These are phyloP conservation scores for Rhazya stricta DNA, from an alignment of 257 asterid species.

Conservation along the genomic window DNA sequence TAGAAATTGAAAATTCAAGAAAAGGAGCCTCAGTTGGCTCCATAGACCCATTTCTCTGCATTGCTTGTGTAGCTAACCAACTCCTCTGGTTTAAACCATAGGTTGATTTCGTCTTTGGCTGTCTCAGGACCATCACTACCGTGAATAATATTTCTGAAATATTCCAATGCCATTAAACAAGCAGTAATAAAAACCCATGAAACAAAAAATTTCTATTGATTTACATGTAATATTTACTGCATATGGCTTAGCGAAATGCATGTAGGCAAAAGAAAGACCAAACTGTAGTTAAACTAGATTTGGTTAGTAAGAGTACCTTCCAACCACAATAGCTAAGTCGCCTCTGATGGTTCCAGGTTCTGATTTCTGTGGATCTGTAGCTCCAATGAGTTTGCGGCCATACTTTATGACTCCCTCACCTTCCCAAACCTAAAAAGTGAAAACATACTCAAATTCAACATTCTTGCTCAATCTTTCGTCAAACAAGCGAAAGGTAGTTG, in stretches of 20 bases:
- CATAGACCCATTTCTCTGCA: conserved; percentile 92
- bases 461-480: background rate
- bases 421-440: conserved; percentile 82
- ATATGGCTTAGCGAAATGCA: background rate
- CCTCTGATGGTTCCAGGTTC: conserved; percentile 99
- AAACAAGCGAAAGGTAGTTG: conserved; percentile 7
- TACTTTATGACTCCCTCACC: conserved; percentile 97
- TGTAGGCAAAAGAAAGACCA: background rate
- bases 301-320: conserved; percentile 50
- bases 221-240: background rate
- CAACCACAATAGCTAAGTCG: conserved; percentile 91
- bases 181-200: background rate
- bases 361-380: conserved; percentile 98
- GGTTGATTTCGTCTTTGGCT: conserved; percentile 92
- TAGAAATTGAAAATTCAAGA: background rate
- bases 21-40: conserved; percentile 41
- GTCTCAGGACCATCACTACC: conserved; percentile 99
- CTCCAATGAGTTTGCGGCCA: conserved; percentile 95
- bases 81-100: conserved; percentile 95
- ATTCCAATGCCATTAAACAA: background rate
- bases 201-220: background rate
- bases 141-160: conserved; percentile 80
- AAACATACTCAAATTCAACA: background rate
- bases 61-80: conserved; percentile 75
- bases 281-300: background rate